Evolutionary conservation across 805 yeast species (phyloP).

Genomic region (Barnettozyma wickerhamii): DNA sequence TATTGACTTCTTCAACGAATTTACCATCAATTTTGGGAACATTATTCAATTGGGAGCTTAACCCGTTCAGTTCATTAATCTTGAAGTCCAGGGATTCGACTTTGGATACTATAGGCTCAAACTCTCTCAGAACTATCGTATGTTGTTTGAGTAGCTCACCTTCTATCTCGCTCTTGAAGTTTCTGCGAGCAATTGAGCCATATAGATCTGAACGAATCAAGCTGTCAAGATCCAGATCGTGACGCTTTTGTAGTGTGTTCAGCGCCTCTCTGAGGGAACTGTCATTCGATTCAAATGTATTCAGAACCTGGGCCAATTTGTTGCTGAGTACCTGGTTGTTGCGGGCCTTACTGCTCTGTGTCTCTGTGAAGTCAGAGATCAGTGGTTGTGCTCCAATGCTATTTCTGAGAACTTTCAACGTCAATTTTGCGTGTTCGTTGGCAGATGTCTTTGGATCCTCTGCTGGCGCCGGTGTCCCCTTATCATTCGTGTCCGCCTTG

Average conservation of each 20-base stretch:
- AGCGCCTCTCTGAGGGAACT: conserved; percentile 32
- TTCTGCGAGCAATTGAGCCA: conserved; percentile 59
- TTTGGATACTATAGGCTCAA: conserved; percentile 40
- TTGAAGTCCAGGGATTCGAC: conserved; percentile 28
- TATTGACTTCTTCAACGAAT: conserved; percentile 16
- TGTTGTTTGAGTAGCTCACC: conserved; percentile 55
- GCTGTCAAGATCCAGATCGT: conserved; percentile 17
- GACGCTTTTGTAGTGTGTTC: conserved; percentile 30
- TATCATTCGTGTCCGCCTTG: neutral
- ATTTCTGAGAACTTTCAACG: conserved; percentile 36
- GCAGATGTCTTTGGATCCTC: conserved; percentile 24
- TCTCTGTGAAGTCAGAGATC: conserved; percentile 14
- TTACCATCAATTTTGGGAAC: conserved; percentile 13
- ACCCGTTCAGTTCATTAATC: conserved; percentile 18
- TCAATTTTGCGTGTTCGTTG: conserved; percentile 44
- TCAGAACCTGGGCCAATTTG: conserved; percentile 32
- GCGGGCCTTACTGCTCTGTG: conserved; percentile 1
- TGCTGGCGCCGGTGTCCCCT: neutral
- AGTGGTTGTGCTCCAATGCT: conserved; percentile 4
- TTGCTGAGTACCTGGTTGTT: conserved; percentile 28
- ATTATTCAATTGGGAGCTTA: conserved; percentile 13
- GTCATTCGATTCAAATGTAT: conserved; percentile 29
- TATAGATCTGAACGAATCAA: conserved; percentile 33
- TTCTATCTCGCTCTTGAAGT: conserved; percentile 57
- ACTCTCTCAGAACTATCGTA: conserved; percentile 41